Base-by-base conservation (phyloP, 345 rosid species). In the Brassica nigra region DNA sequence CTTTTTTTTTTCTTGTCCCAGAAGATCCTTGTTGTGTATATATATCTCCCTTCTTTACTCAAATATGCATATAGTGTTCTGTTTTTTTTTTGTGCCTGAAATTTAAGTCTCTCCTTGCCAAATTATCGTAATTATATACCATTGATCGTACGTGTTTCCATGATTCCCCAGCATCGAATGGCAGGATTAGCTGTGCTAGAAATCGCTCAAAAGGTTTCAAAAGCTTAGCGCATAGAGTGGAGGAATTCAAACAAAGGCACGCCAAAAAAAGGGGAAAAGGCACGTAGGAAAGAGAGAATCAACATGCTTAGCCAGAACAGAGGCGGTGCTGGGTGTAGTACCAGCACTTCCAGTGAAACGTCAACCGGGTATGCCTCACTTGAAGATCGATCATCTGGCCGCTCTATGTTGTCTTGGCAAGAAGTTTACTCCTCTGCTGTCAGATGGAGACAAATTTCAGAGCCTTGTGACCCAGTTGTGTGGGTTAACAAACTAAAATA, bases 371-470 rank as follows among this genome's bases (percentile, higher is more conserved):
- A 83, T 88, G 85, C 90, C 36, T 61, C 82, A 63, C 29, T 83
- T 3, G 99, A 92, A 82, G 97, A 91, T 74, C 87, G 86, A 82
- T 83, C 88, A 78, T 88, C 91, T 58, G 74, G 79, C 62, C 92
- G 88, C 78, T 80, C 78, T 68, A 77, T 68, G 75, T 86, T 91
- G 84, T 86, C 93, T 73, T 92, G 99, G 99, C 92, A 86, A 76
- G 97, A 92, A 66, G 87, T 95, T 74, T 95, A 91, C 76, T 84
- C 95, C 0, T 70, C 87, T 72, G 97, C 97, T 80, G 95, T 92
- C 68, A 90, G 84, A 87, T 95, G 99, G 99, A 91, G 99, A 81
- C 99, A 95, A 87, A 91, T 95, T 78, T 95, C 99, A 81, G 98
- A 95, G 85, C 99, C 99, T 79, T 95, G 98, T 84, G 97, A 95